Evolutionary conservation across 2,329 filamentous ascomycete genomes (phyloP), one percentile per base, ranked within the genome.

Genomic region (Exserohilum rostratum): DNA sequence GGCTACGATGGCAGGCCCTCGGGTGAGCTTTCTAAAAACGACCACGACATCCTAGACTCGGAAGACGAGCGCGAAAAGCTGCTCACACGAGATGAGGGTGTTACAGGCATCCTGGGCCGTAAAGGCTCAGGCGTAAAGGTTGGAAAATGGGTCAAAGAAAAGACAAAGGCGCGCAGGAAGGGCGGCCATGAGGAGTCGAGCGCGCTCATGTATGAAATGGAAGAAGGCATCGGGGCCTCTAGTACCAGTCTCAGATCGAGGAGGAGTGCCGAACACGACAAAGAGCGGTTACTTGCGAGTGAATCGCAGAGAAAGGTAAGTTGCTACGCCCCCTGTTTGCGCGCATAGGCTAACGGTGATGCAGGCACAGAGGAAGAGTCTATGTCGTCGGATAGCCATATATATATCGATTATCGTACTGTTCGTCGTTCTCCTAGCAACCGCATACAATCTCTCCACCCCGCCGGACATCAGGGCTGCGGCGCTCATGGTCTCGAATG

Each of bases 181-280:
- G 61, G 61, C 17, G 54, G 60, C 22, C 74, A 86, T 56, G 87
- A 87, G 50, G 89, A 91, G 69, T 86, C 90, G 62, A 87, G 88
- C 33, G 85, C 87, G 73, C 79, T 96, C 67, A 90, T 96, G 87
- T 93, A 91, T 73, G 90, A 95, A 77, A 91, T 93, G 89, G 93
- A 97, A 75, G 89, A 92, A 70, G 91, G 91, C 1, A 84, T 82
- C 2, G 83, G 89, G 68, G 86, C 83, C 57, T 90, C 79, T 78
- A 87, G 60, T 42, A 57, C 64, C n/a, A 70, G 64, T 33, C 50
- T 73, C 13, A 55, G 58, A 25, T 72, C 70, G 22, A 66, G 75
- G 30, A 65, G 70, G 46, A 78, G 77, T 30, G 76, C 73, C 33
- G 75, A 80, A 57, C 70, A 68, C 25, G 83, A 84, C 62, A 77